Percentiles rank a stretch among this genome's conserved stretches.
These are phyloP conservation scores for Leptomonas seymouri DNA, from an alignment of 208 protist species.

Conservation along the genomic window DNA sequence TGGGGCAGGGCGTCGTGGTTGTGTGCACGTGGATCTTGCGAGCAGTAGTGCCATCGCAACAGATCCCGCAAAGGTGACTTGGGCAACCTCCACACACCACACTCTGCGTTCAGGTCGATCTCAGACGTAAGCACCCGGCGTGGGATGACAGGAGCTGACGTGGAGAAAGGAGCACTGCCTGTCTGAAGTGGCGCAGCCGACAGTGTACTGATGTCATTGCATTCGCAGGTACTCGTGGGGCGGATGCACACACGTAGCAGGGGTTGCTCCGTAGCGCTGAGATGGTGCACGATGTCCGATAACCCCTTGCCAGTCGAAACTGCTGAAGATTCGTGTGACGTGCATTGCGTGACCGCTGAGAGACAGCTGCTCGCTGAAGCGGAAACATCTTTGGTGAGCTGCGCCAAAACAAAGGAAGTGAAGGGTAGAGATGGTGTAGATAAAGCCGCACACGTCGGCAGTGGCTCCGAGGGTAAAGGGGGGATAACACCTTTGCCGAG, in stretches of 20 bases:
- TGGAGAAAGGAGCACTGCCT: not conserved
- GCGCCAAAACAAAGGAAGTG: constrained; percentile 21
- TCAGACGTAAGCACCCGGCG: constrained; percentile 53
- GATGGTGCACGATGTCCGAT: constrained; percentile 13
- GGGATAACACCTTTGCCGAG: not conserved
- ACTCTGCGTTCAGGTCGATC: constrained; percentile 54
- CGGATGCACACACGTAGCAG: constrained; percentile 23
- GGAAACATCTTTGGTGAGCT: not conserved
- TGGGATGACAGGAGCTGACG: not conserved
- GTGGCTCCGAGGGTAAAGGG: not conserved
- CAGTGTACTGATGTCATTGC: not conserved
- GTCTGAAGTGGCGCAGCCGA: not conserved
- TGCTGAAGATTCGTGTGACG: not conserved
- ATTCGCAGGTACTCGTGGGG: not conserved
- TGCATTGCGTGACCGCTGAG: not conserved
- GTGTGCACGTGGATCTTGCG: constrained; percentile 83
- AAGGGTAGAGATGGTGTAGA: not conserved
- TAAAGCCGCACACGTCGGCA: not conserved
- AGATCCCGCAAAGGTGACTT: constrained; percentile 31
- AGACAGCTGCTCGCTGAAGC: not conserved
- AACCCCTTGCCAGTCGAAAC: not conserved
- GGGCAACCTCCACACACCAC: constrained; percentile 54
- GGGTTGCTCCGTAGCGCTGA: constrained; percentile 23
- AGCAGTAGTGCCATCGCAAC: constrained; percentile 80
- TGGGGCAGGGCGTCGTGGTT: constrained; percentile 74